Conservation (phyloP, 352 stramenopile genomes). For the Phytophthora sojae region DNA sequence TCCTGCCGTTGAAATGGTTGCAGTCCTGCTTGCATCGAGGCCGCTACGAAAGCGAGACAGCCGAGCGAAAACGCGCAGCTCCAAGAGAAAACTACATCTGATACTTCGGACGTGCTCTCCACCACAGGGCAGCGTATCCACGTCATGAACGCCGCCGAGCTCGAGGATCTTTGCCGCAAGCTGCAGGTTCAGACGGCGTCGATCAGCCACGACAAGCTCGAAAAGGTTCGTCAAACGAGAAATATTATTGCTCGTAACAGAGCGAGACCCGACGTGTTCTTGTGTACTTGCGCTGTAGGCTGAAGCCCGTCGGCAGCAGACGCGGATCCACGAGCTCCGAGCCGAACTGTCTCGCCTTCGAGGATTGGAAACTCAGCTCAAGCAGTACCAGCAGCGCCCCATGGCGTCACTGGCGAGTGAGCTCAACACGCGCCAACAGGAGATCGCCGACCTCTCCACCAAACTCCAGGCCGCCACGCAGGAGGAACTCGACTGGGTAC, state of each 20-base stretch:
- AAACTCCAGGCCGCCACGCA: conserved; percentile 13
- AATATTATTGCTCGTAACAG: too few species aligned
- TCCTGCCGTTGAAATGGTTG: too few species aligned
- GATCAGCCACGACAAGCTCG: conserved; percentile 12
- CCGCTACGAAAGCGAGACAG: too few species aligned
- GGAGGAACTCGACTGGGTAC: conserved; percentile 31
- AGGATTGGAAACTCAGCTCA: conserved; percentile 11
- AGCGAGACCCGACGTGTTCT: too few species aligned
- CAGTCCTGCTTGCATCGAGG: too few species aligned
- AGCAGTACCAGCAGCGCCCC: conserved; percentile 20
- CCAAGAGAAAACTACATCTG: too few species aligned
- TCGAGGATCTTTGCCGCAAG: conserved; percentile 14
- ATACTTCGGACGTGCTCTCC: too few species aligned
- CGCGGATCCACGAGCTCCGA: conserved; percentile 17
- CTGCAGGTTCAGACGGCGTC: conserved; percentile 15
- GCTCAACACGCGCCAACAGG: conserved; percentile 16
- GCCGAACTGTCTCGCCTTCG: conserved; percentile 22
- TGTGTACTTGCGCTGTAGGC: conserved; percentile 22
- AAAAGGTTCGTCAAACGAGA: conserved; percentile 32
- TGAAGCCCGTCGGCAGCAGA: conserved; percentile 12
- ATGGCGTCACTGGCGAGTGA: conserved; percentile 22
- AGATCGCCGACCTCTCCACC: conserved; percentile 16
- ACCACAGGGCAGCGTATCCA: conserved; percentile 22
- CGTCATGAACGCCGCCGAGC: conserved; percentile 5
- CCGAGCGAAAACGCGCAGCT: too few species aligned